Evolutionary conservation across 164 flowering plant species (phyloP).

Genomic region (Kingdonia uniflora): DNA sequence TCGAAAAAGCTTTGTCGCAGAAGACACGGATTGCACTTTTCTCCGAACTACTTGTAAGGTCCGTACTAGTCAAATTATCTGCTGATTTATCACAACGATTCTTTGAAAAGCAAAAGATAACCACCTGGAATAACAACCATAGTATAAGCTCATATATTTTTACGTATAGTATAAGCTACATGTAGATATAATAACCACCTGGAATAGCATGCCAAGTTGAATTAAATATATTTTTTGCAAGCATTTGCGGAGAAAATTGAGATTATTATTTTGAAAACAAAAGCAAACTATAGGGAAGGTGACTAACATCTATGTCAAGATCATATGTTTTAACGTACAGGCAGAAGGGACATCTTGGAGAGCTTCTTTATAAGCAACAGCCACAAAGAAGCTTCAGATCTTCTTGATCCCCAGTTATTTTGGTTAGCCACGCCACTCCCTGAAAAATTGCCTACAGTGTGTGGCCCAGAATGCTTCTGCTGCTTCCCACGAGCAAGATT

Average conservation of each 20-base stretch:
- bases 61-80: slow-evolving; percentile 53
- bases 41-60: slow-evolving; percentile 87
- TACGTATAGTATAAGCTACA: no score
- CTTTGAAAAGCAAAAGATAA: slow-evolving; percentile 96
- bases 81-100: slow-evolving; percentile 97
- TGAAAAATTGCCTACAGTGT: slow-evolving; percentile 29
- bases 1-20: slow-evolving; percentile 98
- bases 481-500: slow-evolving; percentile 44
- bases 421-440: slow-evolving; percentile 36
- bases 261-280: no score
- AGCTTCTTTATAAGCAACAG: slow-evolving; percentile 70
- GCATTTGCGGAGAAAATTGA: no score
- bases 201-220: no score
- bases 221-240: no score
- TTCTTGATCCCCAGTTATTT: slow-evolving; percentile 49
- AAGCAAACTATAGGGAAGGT: not conserved
- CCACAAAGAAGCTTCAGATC: slow-evolving; percentile 82
- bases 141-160: no score
- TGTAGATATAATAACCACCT: no score
- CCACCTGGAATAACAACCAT: slow-evolving; percentile 57
- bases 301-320: not conserved
- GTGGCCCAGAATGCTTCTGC: slow-evolving; percentile 55
- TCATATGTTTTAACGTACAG: slow-evolving; percentile 40
- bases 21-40: slow-evolving; percentile 92
- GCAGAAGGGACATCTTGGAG: slow-evolving; percentile 65